Evolutionary conservation across 345 rosid genomes (phyloP), one percentile per base, ranked within the genome.

Genomic region (Euclidium syriacum): DNA sequence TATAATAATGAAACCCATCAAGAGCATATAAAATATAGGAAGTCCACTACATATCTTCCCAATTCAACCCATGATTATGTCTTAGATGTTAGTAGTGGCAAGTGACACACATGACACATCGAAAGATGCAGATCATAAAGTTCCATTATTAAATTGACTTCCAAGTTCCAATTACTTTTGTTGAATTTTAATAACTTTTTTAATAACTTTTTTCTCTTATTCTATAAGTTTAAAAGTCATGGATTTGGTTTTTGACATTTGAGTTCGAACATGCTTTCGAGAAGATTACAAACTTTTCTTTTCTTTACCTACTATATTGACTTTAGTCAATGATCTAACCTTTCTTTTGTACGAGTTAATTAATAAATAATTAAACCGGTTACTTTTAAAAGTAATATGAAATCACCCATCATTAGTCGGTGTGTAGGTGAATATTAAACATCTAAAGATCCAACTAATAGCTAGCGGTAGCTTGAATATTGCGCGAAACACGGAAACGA

Each of bases 401-500:
- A 25, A 29, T 7, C 27, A 35, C 43, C 30, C 19, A 15, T 19
- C 19, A 15, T 19, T 5, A n/a, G 4, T 35, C 2, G 36, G 3
- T 30, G 56, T 48, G 46, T 25, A 35, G 16, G 56, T 48, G 26
- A 17, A 26, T 18, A 32, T 32, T 35, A 53, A 54, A 64, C 44
- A 52, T 53, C 62, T 35, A 53, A 54, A 64, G 34, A 52, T 53
- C 62, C 36, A 29, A 22, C 68, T 19, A 52, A 63, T 39, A 38
- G 5, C 40, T 63, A 19, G 51, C 41, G 32, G 32, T 29, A 29
- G 3, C 41, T 52, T 52, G 24, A 52, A 51, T 52, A 52, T 41
- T 64, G 52, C 25, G 10, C 43, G 2, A 65, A 54, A 24, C 47
- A 32, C 18, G 22, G 26, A 32, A 65, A 65, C 7, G 10, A 36